A percentile compares a stretch with the other conserved stretches of the same genome.
These are phyloP conservation scores for Blastomyces percursus DNA, from an alignment of 2,329 filamentous ascomycete genomes.

Conservation along the genomic window DNA sequence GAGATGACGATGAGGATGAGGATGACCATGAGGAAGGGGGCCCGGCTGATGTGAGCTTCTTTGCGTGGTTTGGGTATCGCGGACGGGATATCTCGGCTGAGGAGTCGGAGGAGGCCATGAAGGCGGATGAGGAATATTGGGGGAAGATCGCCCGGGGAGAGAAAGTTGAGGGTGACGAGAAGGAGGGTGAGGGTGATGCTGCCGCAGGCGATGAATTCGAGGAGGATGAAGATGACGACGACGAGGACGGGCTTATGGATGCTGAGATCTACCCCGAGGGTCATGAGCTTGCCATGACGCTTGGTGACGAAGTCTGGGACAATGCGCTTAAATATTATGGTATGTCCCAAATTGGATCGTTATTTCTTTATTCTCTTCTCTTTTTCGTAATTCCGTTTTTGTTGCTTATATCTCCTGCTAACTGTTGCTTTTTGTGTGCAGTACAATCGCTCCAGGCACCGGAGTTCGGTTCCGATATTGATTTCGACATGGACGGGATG, in stretches of 20 bases:
- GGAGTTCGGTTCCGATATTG: conserved; percentile 46
- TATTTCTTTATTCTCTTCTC: not conserved
- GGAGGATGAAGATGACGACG: conserved; percentile 47
- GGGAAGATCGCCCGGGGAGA: conserved; percentile 41
- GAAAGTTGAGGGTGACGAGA: conserved; percentile 37
- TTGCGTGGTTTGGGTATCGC: conserved; percentile 76
- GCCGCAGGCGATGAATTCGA: conserved; percentile 34
- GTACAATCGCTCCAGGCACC: conserved; percentile 62
- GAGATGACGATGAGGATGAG: conserved; percentile 26
- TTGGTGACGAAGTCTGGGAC: conserved; percentile 83
- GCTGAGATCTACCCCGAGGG: conserved; percentile 82
- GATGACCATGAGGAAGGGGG: conserved; percentile 33
- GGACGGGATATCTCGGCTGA: conserved; percentile 59
- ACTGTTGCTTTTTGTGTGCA: conserved; percentile 25
- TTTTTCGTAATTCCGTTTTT: not conserved
- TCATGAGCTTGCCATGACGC: conserved; percentile 66
- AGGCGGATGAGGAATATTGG: conserved; percentile 51
- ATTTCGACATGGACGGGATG: conserved; percentile 46
- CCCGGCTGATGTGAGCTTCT: conserved; percentile 65
- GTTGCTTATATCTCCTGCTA: conserved; percentile 22
- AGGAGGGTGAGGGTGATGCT: conserved; percentile 37
- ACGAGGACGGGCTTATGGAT: conserved; percentile 52
- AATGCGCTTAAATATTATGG: conserved; percentile 84
- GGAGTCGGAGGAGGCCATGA: conserved; percentile 54
- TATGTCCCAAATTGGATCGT: conserved; percentile 39